Evolutionary conservation across 345 rosid species (phyloP), one percentile per base, ranked within the genome.

Genomic region (Erucastrum elatum): DNA sequence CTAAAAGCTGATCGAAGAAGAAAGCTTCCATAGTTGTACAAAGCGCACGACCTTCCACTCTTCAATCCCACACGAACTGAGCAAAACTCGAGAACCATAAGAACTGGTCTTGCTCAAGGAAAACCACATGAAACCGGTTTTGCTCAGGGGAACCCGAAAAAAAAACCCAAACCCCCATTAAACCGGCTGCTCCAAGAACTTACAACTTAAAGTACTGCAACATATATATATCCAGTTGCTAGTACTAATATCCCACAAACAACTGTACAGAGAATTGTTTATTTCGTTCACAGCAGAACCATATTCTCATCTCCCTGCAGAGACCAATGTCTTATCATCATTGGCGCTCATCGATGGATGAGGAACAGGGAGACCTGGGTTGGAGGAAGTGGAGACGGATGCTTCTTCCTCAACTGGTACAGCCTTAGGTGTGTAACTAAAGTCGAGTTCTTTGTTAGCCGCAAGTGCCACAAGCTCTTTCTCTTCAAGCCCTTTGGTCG

Each of bases 391-490:
- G 29, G 73, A 46, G 27, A 31, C 29, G 13, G 44, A 4, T 44
- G 69, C 72, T 65, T 70, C 83, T 70, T 80, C 9, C 72, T 75
- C 83, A 46, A 46, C 58, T 5, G 83, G 76, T 70, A 70, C 83
- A 70, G 0, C 27, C 68, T 81, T 89, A 8, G 88, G 88, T 25
- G 84, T 83, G 88, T 85, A 87, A 63, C 75, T 87, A 83, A 95
- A 95, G 87, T 85, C 81, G 8, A 95, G 90, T 25, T 91, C 98
- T 81, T 80, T 93, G 85, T 95, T 93, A 8, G 96, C 90, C 49
- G 97, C 86, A 75, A 95, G 86, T 2, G 96, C 99, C 69, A 86
- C 66, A 2, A 95, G 96, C 85, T 95, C 99, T 82, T 89, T 90
- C 78, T 93, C 96, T 80, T 95, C 98, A 62, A 95, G 83, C 30